Evolutionary conservation across 1,284 basidiomycete genomes (phyloP), one percentile per base, ranked within the genome.

Genomic region (Melampsora larici-populina): DNA sequence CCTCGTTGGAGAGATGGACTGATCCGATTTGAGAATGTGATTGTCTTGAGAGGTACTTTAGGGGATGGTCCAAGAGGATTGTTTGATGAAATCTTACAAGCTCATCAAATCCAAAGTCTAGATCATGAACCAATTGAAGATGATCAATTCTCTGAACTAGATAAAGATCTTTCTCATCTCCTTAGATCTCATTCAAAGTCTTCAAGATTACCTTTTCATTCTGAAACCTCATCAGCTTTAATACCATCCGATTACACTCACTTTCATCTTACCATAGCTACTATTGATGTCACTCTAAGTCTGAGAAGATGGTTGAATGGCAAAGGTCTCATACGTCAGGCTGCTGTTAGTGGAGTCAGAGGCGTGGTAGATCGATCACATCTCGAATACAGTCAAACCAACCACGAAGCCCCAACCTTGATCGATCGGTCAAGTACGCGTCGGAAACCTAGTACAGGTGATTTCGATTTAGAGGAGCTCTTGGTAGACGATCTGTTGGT

Each of bases 1-100:
- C 96, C 96, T 2, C 94, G 94, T 83, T 98, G 96, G 94, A 93
- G 93, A 79, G 93, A 96, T 81, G 95, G 93, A 18, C 90, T 91
- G 26, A 92, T 99, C 79, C 94, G 93, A 0, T 97, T 99, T 87
- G 93, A 94, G 82, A 97, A 98, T 81, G 95, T 99, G 63, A 98
- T 93, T 82, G 87, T 99, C 63, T 95, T 94, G 15, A 89, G 93
- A 2, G 88, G 93, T 6, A 79, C 43, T 26, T 49, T 66, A 68
- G 68, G 68, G 21, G 46, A 79, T 40, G 62, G 70, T 1, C 60
- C 66, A n/a, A 66, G 68, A 67, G 82, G 51, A 77, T 58, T 60
- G 17, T 60, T 60, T 8, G 18, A 60, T 26, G 24, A 60, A 60
- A 60, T 60, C n/a, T 60, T 60, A 60, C 29, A 26, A 5, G n/a